Base-by-base conservation (phyloP, 176 grass and related monocot genomes). In the Pontederia paniculata region DNA sequence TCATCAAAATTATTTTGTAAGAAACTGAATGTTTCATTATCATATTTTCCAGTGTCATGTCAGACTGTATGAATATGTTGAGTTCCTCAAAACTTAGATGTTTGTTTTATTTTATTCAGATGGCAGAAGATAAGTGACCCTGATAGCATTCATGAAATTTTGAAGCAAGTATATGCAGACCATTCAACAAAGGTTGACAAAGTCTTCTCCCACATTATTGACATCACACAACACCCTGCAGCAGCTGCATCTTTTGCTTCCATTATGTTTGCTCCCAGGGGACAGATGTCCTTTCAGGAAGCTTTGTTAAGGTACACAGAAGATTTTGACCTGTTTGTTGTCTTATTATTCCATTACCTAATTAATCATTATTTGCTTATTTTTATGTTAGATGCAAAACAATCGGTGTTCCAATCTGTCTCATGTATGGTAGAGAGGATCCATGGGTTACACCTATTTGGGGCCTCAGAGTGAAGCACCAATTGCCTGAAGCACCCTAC, bases 401-500 rank as follows among this genome's bases (percentile, higher is more conserved):
- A 22, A 69, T 84, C 71, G 62, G 56, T 5, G 65, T 84, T 71
- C 93, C 86, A 10, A 82, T 97, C 59, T 98, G 86, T 45, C 80
- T 98, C 45, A 82, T 98, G 83, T 98, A 98, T 75, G 93, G 93
- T 53, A 98, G 73, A 81, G 93, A 98, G 72, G 93, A 98, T 20
- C 86, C 93, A 21, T 98, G 93, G 93, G 87, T 98, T 70, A 77
- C 53, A 69, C 93, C 93, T 21, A 69, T 91, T 66, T 98, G 86
- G 86, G 86, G 80, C 48, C 69, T 81, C 61, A 83, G 84, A 77
- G 77, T 91, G 14, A 98, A 98, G 71, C 70, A 61, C 17, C 86
- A 91, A 57, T 77, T 97, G 19, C 86, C 86, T 9, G 77, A 82
- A 67, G 83, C 76, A 57, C 86, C 86, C 41, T 98, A 98, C 76